phyloP scores from a whole-genome alignment of 495 filamentous ascomycete genomes.

The Penicilliopsis zonata region DNA sequence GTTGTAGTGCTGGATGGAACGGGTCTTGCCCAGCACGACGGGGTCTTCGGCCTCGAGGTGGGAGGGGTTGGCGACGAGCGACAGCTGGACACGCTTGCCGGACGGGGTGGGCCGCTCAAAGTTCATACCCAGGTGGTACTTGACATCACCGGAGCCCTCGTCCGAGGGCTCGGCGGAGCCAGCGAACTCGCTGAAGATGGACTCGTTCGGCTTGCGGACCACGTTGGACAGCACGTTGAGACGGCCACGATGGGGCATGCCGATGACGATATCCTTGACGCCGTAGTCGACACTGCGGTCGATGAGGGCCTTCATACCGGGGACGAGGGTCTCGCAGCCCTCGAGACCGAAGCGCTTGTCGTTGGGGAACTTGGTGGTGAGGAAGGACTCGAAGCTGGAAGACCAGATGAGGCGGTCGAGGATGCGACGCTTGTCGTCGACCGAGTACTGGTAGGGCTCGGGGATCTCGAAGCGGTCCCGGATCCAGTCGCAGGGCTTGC shows the following conservation, averaged over 20 bases:
- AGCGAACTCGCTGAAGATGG: slow-evolving; percentile 96
- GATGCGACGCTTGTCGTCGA: slow-evolving; percentile 95
- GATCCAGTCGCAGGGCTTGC: slow-evolving; percentile 97
- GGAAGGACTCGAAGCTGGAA: slow-evolving; percentile 89
- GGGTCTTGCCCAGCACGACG: slow-evolving; percentile 92
- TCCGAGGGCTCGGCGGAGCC: slow-evolving; percentile 80
- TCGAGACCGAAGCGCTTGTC: slow-evolving; percentile 98
- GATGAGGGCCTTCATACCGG: slow-evolving; percentile 98
- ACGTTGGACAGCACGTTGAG: slow-evolving; percentile 98
- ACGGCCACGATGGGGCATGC: slow-evolving; percentile 98
- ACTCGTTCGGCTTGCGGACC: slow-evolving; percentile 96
- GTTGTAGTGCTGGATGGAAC: slow-evolving; percentile 98
- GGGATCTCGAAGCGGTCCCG: slow-evolving; percentile 89
- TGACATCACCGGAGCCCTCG: slow-evolving; percentile 96
- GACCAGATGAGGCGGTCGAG: slow-evolving; percentile 97
- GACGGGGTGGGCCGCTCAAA: slow-evolving; percentile 97
- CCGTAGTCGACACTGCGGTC: slow-evolving; percentile 97
- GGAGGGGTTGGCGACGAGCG: slow-evolving; percentile 94
- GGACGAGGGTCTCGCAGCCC: slow-evolving; percentile 90
- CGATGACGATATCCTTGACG: slow-evolving; percentile 97
- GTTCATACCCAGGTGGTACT: slow-evolving; percentile 99
- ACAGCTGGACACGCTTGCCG: slow-evolving; percentile 96
- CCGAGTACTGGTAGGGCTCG: slow-evolving; percentile 84
- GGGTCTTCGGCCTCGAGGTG: slow-evolving; percentile 98
- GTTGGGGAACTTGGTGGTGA: slow-evolving; percentile 95